A percentile compares a stretch with the other conserved stretches of the same genome.
Conservation (phyloP, 768 basidiomycete genomes). For the Leccinum arenicola region DNA sequence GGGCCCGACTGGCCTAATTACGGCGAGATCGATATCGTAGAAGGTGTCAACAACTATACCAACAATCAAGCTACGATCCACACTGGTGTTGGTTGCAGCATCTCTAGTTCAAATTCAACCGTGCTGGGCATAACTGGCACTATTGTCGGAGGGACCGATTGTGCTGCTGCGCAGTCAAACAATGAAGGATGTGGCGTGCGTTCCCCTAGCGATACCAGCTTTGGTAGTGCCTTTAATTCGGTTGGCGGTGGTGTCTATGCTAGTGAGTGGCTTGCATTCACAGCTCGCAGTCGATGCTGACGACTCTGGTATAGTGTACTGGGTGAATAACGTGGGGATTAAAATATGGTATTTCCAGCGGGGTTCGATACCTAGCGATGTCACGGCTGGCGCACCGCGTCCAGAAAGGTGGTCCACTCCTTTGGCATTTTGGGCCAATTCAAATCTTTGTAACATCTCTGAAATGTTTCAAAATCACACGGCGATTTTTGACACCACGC, state of each 20-base stretch:
- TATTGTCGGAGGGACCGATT: slow-evolving; percentile 69
- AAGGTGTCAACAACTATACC: slow-evolving; percentile 80
- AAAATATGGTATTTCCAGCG: slow-evolving; percentile 82
- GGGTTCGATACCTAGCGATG: slow-evolving; percentile 70
- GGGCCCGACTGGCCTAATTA: slow-evolving; percentile 44
- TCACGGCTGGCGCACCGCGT: slow-evolving; percentile 66
- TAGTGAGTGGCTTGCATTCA: slow-evolving; percentile 49
- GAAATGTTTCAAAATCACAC: slow-evolving; percentile 75
- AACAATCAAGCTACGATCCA: slow-evolving; percentile 83
- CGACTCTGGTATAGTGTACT: slow-evolving; percentile 15
- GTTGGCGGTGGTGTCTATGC: slow-evolving; percentile 87
- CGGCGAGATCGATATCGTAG: slow-evolving; percentile 84
- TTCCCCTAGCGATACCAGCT: slow-evolving; percentile 56
- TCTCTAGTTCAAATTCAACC: slow-evolving; percentile 47
- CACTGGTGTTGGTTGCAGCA: slow-evolving; percentile 66
- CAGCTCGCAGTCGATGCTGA: not conserved
- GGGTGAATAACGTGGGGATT: slow-evolving; percentile 66
- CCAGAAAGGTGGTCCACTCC: slow-evolving; percentile 78
- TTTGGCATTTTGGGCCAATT: slow-evolving; percentile 71
- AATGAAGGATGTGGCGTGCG: slow-evolving; percentile 85
- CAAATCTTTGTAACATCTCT: slow-evolving; percentile 70
- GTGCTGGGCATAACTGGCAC: slow-evolving; percentile 57
- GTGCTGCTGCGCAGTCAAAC: slow-evolving; percentile 63
- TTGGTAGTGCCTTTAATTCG: slow-evolving; percentile 85
- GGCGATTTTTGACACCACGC: slow-evolving; percentile 81